Percentiles rank a stretch among this genome's conserved stretches.
phyloP scores from a whole-genome alignment of 2,329 filamentous ascomycete genomes.

The Sclerotinia minor region DNA sequence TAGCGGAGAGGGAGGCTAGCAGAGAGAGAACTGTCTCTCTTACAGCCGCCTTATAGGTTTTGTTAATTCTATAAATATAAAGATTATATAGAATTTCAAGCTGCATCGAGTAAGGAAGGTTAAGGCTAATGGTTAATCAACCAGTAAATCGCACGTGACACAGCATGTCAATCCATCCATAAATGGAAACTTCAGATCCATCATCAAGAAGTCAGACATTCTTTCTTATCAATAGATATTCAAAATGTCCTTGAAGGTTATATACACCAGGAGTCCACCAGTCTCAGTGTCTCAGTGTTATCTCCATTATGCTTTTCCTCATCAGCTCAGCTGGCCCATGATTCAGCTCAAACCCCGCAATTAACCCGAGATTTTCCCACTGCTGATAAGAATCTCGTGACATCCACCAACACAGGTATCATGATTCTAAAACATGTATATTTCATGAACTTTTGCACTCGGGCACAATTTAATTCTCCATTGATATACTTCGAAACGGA shows the following conservation, averaged over 20 bases:
- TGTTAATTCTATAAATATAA: too few species aligned
- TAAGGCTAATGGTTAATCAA: too few species aligned
- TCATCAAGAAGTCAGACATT: not conserved
- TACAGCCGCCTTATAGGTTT: too few species aligned
- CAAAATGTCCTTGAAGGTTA: not conserved
- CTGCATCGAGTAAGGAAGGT: too few species aligned
- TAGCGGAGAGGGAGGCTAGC: too few species aligned
- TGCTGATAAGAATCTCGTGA: constrained; percentile 1
- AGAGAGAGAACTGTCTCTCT: too few species aligned
- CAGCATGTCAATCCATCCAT: not conserved
- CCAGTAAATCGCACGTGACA: too few species aligned
- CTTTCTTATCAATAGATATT: not conserved
- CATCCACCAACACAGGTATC: not conserved
- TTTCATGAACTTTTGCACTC: too few species aligned
- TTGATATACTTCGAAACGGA: too few species aligned
- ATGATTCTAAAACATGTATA: not conserved
- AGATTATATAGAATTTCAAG: too few species aligned
- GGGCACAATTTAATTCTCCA: too few species aligned
- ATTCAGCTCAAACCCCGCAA: not conserved
- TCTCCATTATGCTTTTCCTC: not conserved
- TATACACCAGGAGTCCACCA: not conserved
- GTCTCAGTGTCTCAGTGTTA: too few species aligned
- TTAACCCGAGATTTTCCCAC: not conserved
- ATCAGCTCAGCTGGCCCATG: not conserved
- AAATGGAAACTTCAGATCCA: not conserved